Evolutionary conservation across 441 rosid species (phyloP), one percentile per base, ranked within the genome.

Genomic region (Gossypium schwendimanii): DNA sequence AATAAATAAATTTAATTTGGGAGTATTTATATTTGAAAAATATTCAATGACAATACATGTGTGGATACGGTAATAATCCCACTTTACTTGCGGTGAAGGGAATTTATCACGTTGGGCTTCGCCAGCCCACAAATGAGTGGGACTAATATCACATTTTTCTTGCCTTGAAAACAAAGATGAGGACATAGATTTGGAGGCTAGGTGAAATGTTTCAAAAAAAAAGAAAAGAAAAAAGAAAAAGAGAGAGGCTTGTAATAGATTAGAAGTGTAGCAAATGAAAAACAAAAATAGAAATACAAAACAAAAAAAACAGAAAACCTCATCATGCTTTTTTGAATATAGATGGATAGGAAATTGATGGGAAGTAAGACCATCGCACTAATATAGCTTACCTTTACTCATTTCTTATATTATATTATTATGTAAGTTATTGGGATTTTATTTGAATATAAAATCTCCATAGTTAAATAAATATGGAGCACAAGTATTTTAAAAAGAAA

Each of bases 341-440:
- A 73, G 39, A 70, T 31, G 76, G 65, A 23, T 1, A 71, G 73
- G 63, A 39, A 68, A 70, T 79, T 61, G 83, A 78, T 57, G 65
- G 77, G 87, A 73, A 76, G 71, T 80, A 69, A 83, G 84, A 83
- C 84, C 82, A 83, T 84, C 69, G 73, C 84, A 69, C 70, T 1
- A 57, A 10, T 45, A 36, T 69, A 18, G 50, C 50, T 28, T 36
- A 36, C 1, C 50, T 6, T 73, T 36, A 70, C 77, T 70, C 77
- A 64, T 78, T 63, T 78, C 74, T 52, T 73, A 72, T 73, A 75
- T 78, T 74, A 80, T 77, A n/a, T n/a, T n/a, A n/a, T n/a, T 75
- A 18, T 7, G 8, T 0, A 18, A 14, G 2, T 49, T 12, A 1
- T 14, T 36, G 10, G 10, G 41, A 7, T 36, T 36, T 36, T 36